Evolutionary conservation across 2,329 filamentous ascomycete species (phyloP).

Genomic region (Aspergillus tanneri): DNA sequence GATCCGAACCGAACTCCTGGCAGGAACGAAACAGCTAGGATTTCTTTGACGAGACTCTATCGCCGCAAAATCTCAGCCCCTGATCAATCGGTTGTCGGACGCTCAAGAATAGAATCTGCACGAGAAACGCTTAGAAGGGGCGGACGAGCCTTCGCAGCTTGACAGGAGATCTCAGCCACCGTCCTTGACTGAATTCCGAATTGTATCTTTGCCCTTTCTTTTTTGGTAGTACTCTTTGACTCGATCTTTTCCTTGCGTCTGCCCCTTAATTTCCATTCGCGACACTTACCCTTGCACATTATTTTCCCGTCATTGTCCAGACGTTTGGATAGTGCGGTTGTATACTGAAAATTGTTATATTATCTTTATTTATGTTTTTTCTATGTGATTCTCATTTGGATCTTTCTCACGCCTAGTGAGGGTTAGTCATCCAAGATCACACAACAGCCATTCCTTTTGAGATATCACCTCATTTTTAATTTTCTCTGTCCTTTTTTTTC

Average conservation of each 20-base stretch:
- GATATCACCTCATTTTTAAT: slow-evolving; percentile 1
- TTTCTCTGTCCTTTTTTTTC: slow-evolving; percentile 1
- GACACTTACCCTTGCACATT: not conserved
- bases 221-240: too few relatives aligned
- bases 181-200: not conserved
- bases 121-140: slow-evolving; percentile 13
- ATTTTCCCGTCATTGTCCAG: not conserved
- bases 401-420: not conserved
- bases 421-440: not conserved
- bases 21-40: slow-evolving; percentile 31
- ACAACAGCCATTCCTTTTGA: not conserved
- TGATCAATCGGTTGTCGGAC: slow-evolving; percentile 9
- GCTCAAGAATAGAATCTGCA: slow-evolving; percentile 11
- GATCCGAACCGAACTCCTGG: slow-evolving; percentile 18
- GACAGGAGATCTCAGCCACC: slow-evolving; percentile 10
- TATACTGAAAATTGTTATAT: too few relatives aligned
- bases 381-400: not conserved
- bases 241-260: not conserved
- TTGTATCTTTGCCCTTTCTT: too few relatives aligned
- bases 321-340: not conserved
- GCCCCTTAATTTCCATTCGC: too few relatives aligned
- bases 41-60: slow-evolving; percentile 14
- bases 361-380: slow-evolving; percentile 1
- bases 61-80: slow-evolving; percentile 6
- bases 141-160: slow-evolving; percentile 32